Conservation (phyloP, 1,284 basidiomycete genomes). For the Golubevia pallescens region DNA sequence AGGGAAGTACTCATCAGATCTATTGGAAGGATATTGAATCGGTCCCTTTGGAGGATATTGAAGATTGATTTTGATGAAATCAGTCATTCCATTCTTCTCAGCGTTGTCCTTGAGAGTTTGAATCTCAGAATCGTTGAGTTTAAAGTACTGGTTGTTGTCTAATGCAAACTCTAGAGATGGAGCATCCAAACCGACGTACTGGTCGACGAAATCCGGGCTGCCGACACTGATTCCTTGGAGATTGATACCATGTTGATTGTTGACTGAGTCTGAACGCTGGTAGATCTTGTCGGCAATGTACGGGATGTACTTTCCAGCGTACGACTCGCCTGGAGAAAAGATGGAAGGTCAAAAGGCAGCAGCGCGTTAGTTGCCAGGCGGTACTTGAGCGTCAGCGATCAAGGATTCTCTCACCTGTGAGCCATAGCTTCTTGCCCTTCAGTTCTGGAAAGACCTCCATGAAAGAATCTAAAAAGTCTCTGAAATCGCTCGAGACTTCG, state of each 20-base stretch:
- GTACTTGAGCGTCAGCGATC: too few relatives aligned
- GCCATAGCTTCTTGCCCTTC: slow-evolving; percentile 34
- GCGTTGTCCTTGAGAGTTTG: slow-evolving; percentile 22
- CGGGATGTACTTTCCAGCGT: slow-evolving; percentile 54
- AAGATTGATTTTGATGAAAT: slow-evolving; percentile 39
- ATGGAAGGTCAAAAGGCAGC: too few relatives aligned
- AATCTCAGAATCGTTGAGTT: slow-evolving; percentile 20
- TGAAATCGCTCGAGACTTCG: slow-evolving; percentile 35
- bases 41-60: slow-evolving; percentile 44
- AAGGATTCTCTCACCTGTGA: slow-evolving; percentile 50
- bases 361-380: neutral
- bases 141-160: slow-evolving; percentile 15
- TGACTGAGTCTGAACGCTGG: slow-evolving; percentile 22
- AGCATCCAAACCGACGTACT: slow-evolving; percentile 30
- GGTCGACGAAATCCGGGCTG: slow-evolving; percentile 40
- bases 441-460: slow-evolving; percentile 36
- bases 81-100: slow-evolving; percentile 31
- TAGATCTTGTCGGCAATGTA: slow-evolving; percentile 48
- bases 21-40: slow-evolving; percentile 9
- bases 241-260: slow-evolving; percentile 34
- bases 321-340: slow-evolving; percentile 11
- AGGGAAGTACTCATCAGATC: slow-evolving; percentile 11
- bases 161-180: slow-evolving; percentile 29
- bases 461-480: slow-evolving; percentile 49
- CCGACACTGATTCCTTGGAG: slow-evolving; percentile 54